Evolutionary conservation across 1,284 basidiomycete genomes (phyloP).

Genomic region (Rhizoctonia solani): DNA sequence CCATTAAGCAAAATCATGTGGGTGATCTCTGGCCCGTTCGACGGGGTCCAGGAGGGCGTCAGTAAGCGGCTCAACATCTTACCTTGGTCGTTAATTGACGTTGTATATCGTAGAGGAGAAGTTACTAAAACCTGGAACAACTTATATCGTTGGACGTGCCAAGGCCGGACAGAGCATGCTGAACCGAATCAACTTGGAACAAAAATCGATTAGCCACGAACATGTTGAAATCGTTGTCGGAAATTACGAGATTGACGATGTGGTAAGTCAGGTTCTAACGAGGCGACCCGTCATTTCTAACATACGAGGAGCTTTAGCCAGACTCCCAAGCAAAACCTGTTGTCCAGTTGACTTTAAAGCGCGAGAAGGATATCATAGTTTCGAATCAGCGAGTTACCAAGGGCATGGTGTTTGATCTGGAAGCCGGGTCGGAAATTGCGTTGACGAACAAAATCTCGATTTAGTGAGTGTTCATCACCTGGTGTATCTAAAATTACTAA

Average conservation of each 20-base stretch:
- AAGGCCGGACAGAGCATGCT: conserved; percentile 2
- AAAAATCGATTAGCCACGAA: conserved; percentile 26
- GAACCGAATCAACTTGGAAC: conserved; percentile 17
- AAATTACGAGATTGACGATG: conserved; percentile 25
- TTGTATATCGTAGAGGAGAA: conserved; percentile 15
- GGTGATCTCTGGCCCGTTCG: conserved; percentile 23
- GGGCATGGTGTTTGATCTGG: conserved; percentile 9
- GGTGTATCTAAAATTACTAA: neutral
- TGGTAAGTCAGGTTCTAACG: conserved; percentile 7
- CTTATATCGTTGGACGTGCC: conserved; percentile 17
- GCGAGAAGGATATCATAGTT: conserved; percentile 30
- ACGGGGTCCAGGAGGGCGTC: conserved; percentile 19
- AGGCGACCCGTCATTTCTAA: neutral
- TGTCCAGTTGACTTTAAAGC: conserved; percentile 10
- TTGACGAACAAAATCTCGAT: conserved; percentile 29
- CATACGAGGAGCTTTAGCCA: neutral
- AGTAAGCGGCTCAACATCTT: neutral
- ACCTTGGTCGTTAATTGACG: neutral
- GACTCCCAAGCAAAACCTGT: conserved; percentile 22
- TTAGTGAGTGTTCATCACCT: conserved; percentile 6
- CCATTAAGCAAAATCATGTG: neutral
- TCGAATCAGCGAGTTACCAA: conserved; percentile 9
- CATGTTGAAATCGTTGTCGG: conserved; percentile 25
- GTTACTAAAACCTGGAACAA: conserved; percentile 24
- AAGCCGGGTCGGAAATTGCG: conserved; percentile 15